A percentile compares a stretch with the other conserved stretches of the same genome.
phyloP scores from a whole-genome alignment of 345 rosid genomes.

The Citrus trifoliata region DNA sequence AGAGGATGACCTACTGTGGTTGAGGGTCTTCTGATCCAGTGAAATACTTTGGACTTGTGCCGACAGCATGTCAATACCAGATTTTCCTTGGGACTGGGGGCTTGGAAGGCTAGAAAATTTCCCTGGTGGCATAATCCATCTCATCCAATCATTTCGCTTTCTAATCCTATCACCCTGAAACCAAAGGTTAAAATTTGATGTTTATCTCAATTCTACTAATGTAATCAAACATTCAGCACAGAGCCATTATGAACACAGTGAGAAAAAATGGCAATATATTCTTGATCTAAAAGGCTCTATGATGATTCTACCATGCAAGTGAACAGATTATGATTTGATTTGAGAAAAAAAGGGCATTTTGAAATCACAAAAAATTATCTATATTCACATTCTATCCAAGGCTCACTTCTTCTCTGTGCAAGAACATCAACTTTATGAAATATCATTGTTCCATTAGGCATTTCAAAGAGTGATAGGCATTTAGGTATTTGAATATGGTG shows the following conservation, averaged over 20 bases:
- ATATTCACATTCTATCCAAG: not conserved
- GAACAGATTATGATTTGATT: not conserved
- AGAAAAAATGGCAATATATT: not conserved
- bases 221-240: not conserved
- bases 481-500: no score
- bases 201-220: not conserved
- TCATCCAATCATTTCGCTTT: conserved; percentile 62
- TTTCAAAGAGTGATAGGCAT: no score
- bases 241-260: not conserved
- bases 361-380: not conserved
- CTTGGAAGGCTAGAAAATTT: conserved; percentile 32
- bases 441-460: no score
- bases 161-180: conserved; percentile 73
- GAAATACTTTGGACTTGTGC: conserved; percentile 29
- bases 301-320: not conserved
- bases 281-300: not conserved
- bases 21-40: conserved; percentile 26
- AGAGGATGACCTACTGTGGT: conserved; percentile 12
- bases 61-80: conserved; percentile 25
- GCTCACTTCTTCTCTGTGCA: not conserved
- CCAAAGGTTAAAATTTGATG: not conserved
- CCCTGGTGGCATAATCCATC: conserved; percentile 52
- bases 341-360: not conserved
- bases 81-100: conserved; percentile 15
- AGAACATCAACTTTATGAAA: no score